Base-by-base conservation (phyloP, 768 basidiomycete genomes). In the Mycena crocata region DNA sequence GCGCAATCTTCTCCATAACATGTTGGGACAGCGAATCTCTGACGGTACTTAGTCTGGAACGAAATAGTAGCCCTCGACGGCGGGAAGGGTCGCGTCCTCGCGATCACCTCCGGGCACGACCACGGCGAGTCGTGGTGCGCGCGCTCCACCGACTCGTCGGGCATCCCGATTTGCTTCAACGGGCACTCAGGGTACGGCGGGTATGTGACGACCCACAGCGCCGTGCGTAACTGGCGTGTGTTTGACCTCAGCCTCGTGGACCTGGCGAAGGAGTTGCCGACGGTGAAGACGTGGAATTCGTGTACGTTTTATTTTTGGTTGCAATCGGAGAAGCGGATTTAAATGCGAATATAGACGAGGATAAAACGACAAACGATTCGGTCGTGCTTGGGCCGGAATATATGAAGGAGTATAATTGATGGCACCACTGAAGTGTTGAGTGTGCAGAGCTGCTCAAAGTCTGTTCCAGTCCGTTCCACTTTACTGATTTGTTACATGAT, bases 91-190 rank as follows among this genome's bases (percentile, higher is more conserved):
- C 39, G 23, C 17, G 70, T 71, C 2, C 70, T 71, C 28, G 70
- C 66, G 10, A 57, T 71, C 24, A 71, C 70, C 55, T 71, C 70
- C 1, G 70, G 70, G 44, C 70, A 71, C 60, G 70, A 71, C 55
- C 70, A 71, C 64, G 70, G 70, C 59, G 70, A 71, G 57, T 71
- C 70, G 40, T 68, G 70, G 70, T 71, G 70, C 56, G 70, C 70
- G 21, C 66, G 70, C 42, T 50, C 62, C 17, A 68, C 37, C 21
- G 40, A 39, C 52, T 71, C 70, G 15, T 37, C 58, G 10, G 70
- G 70, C 15, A 62, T 71, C 24, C 70, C 70, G 19, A 64, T 71
- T 44, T 71, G 70, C 60, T 71, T 71, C 64, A 68, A 71, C 46
- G 70, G 70, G 35, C 70, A 71, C 32, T 71, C 70, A 26, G 70